These are phyloP conservation scores for Solanum etuberosum DNA, from an alignment of 257 asterid species.

Conservation along the genomic window DNA sequence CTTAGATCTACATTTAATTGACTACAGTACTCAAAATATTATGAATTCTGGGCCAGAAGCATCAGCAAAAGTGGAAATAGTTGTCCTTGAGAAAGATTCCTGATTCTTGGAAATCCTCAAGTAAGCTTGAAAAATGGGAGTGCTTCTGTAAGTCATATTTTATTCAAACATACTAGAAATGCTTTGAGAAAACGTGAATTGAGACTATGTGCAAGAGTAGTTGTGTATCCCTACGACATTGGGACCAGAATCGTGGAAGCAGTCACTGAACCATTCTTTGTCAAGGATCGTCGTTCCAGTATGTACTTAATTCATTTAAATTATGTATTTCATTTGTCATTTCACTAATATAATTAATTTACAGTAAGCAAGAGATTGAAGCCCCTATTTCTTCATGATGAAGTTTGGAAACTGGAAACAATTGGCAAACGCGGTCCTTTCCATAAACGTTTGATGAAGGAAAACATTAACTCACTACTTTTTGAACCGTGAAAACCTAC, in stretches of 20 bases:
- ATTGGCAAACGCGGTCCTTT: not conserved
- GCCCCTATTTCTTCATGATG: not conserved
- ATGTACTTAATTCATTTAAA: not conserved
- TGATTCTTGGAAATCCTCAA: not conserved
- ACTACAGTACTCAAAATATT: not conserved
- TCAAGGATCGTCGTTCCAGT: not conserved
- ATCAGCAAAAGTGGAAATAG: not conserved
- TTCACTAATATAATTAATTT: not conserved
- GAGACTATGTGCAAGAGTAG: not conserved
- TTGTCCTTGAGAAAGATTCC: not conserved
- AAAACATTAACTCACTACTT: not conserved
- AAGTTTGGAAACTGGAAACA: constrained; percentile 1
- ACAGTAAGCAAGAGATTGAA: not conserved
- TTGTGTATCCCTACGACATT: not conserved
- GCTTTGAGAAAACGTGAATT: not conserved
- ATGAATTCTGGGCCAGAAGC: not conserved
- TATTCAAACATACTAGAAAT: not conserved
- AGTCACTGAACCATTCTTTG: not conserved
- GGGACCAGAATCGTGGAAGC: not conserved
- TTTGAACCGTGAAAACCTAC: not conserved
- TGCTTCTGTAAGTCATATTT: not conserved
- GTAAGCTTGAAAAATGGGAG: not conserved
- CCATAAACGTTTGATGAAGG: not conserved
- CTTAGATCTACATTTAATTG: not conserved
- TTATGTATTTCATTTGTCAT: not conserved